Evolutionary conservation across 176 grass and related monocot species (phyloP), one percentile per base, ranked within the genome.

Genomic region (Puya raimondii): DNA sequence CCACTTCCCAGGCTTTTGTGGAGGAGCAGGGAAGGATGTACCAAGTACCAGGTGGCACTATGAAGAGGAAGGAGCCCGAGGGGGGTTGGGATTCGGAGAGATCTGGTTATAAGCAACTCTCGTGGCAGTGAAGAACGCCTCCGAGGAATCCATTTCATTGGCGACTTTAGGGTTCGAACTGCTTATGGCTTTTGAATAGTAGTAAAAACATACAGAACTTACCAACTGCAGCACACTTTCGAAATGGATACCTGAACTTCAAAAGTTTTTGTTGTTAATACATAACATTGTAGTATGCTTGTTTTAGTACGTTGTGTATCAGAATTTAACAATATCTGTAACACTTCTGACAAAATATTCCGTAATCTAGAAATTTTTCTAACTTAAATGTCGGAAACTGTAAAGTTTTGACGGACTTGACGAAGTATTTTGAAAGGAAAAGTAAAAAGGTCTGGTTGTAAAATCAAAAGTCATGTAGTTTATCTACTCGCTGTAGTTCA

Each of bases 31-130:
- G 58, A 11, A 87, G 92, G 69, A 69, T 82, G 21, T 96, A 82
- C 68, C 81, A 86, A 49, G 67, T 83, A 61, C 63, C 83, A 22
- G 78, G 72, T 69, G 85, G 74, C 64, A 80, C 76, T 77, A 64
- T 80, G 73, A 96, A 91, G 75, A 85, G 92, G 59, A 96, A 91
- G 83, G 92, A 96, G 11, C 85, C 78, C 11, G 92, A 96, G 52
- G 81, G 88, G 51, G 82, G 85, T 72, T 89, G 92, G 85, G 92
- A 96, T 69, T 53, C 66, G 17, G 88, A 91, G 14, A 86, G 88
- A 80, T 86, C 92, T 50, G 50, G 71, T 51, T 84, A 89, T 70
- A 96, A 89, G 47, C 78, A 85, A 47, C 66, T 84, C 29, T 84
- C 88, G 2, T 89, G 92, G 85, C 78, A 87, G 18, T 96, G 80